Evolutionary conservation across 2,329 filamentous ascomycete genomes (phyloP).

Genomic region (Ceratocystis colombiana): DNA sequence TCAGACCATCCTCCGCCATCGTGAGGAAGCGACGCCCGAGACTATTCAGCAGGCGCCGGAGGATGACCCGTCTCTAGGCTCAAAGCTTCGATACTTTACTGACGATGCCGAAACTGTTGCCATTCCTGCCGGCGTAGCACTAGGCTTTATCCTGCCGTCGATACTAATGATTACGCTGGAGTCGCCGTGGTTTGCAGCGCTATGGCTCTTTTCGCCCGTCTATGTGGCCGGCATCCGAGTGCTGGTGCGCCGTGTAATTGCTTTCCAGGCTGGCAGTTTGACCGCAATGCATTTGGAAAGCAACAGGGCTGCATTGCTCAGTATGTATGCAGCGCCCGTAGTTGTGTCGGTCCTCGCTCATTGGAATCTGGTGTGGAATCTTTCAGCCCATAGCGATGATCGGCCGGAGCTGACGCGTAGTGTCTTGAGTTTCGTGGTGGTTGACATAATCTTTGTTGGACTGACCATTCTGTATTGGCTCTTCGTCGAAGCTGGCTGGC

Average conservation of each 20-base stretch:
- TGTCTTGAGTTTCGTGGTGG: constrained; percentile 38
- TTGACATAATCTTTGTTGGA: constrained; percentile 39
- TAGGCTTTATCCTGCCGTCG: constrained; percentile 42
- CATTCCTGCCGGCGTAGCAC: constrained; percentile 40
- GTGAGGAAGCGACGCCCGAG: constrained; percentile 27
- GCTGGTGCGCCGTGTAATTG: constrained; percentile 31
- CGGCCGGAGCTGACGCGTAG: constrained; percentile 42
- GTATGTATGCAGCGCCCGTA: constrained; percentile 40
- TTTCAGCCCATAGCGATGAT: constrained; percentile 36
- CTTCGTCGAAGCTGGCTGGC: constrained; percentile 42
- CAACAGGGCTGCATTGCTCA: constrained; percentile 33
- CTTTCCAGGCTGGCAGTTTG: constrained; percentile 26
- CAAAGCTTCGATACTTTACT: constrained; percentile 34
- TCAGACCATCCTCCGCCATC: constrained; percentile 32
- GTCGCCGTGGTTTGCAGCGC: constrained; percentile 33
- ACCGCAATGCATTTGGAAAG: constrained; percentile 36
- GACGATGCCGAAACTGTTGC: constrained; percentile 46
- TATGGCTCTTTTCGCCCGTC: constrained; percentile 46
- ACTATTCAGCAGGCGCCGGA: constrained; percentile 27
- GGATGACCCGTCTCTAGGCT: constrained; percentile 30
- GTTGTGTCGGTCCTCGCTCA: constrained; percentile 38
- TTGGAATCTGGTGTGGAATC: constrained; percentile 35
- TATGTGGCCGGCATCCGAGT: constrained; percentile 40
- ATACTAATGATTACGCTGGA: constrained; percentile 39
- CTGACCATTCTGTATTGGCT: constrained; percentile 46